These are phyloP conservation scores for Fusarium dlaminii DNA, from an alignment of 2,329 filamentous ascomycete species.

Conservation along the genomic window DNA sequence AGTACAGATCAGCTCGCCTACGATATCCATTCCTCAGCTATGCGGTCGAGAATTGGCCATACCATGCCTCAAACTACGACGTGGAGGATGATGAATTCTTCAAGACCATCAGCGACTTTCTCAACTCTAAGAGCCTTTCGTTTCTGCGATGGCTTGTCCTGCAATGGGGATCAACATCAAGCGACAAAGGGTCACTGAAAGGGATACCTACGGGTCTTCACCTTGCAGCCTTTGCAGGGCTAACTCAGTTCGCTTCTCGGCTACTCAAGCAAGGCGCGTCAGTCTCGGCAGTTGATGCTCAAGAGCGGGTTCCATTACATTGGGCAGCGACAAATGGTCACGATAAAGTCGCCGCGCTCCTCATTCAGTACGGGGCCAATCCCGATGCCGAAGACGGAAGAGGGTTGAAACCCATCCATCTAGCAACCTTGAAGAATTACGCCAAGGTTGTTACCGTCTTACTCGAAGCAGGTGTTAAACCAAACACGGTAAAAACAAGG, in stretches of 20 bases:
- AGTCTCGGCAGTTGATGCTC: slow-evolving; percentile 10
- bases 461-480: slow-evolving; percentile 25
- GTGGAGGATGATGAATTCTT: slow-evolving; percentile 23
- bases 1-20: slow-evolving; percentile 30
- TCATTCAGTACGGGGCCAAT: slow-evolving; percentile 19
- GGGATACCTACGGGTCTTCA: slow-evolving; percentile 32
- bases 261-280: slow-evolving; percentile 7
- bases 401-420: slow-evolving; percentile 33
- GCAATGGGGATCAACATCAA: slow-evolving; percentile 23
- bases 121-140: neutral
- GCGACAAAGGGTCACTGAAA: neutral
- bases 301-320: slow-evolving; percentile 27
- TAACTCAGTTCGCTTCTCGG: slow-evolving; percentile 14
- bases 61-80: slow-evolving; percentile 35
- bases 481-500: slow-evolving; percentile 18
- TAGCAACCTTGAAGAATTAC: slow-evolving; percentile 22
- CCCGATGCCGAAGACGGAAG: slow-evolving; percentile 10
- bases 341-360: slow-evolving; percentile 8
- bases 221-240: slow-evolving; percentile 30
- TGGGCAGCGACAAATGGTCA: slow-evolving; percentile 38
- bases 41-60: slow-evolving; percentile 35
- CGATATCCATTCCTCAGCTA: slow-evolving; percentile 32
- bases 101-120: neutral
- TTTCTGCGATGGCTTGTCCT: slow-evolving; percentile 33
- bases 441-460: slow-evolving; percentile 1